Evolutionary conservation across 2,329 filamentous ascomycete genomes (phyloP), one percentile per base, ranked within the genome.

Genomic region (Ophiocordyceps camponoti-leonardi): DNA sequence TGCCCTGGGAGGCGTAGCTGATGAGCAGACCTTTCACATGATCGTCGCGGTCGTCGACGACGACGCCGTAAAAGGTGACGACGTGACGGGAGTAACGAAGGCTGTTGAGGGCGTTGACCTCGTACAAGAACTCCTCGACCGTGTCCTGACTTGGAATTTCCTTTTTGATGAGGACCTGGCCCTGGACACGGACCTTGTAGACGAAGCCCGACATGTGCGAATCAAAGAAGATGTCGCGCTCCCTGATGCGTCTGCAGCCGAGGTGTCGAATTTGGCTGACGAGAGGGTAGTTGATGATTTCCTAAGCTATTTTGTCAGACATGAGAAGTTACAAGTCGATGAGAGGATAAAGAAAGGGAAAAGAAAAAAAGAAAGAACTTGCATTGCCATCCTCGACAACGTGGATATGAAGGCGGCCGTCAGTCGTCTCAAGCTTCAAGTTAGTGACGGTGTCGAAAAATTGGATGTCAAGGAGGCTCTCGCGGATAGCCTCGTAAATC

Each of bases 391-490:
- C 92, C 62, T 98, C 90, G n/a, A 92, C 88, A 45, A 98, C 92
- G 60, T 96, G 92, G 7, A 98, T 87, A 62, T 96, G 88, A 22
- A 98, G 70, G 48, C 87, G 79, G 14, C 86, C 86, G 47, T 93
- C 83, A 5, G 77, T 81, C 0, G 92, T 98, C 61, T 95, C 80
- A 18, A 98, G 72, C 61, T 94, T 94, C 50, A 98, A 73, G 55
- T 96, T 96, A 18, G 92, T 96, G 48, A 96, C 90, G 0, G 87
- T 94, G 46, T 88, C 79, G 63, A 94, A 96, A 59, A 95, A 98
- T 53, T 94, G 83, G 44, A 98, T 96, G 48, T 94, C 86, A n/a
- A 74, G 71, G 2, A 98, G 72, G 19, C 87, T 94, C 50, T 94
- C 87, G 26, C 88, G 83, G 53, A 98, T 93, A 2, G 87, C 83